Percentiles rank a stretch among this genome's conserved stretches.
These are phyloP conservation scores for Teunomyces gatunensis DNA, from an alignment of 805 yeast species.

Conservation along the genomic window DNA sequence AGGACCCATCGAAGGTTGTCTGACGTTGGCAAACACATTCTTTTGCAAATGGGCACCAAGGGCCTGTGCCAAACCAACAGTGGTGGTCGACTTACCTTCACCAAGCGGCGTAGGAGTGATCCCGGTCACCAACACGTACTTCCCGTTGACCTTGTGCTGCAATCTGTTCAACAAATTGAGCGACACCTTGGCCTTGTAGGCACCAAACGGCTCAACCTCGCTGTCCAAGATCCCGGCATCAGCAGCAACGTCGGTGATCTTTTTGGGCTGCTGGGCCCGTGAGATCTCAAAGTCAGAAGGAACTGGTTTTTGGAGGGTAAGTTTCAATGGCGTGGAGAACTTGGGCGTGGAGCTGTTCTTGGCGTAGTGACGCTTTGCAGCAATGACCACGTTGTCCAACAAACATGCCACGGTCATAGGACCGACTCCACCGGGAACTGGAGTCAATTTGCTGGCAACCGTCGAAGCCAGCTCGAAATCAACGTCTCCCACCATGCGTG, in stretches of 20 bases:
- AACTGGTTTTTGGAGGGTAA: conserved; percentile 60
- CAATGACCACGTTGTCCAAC: conserved; percentile 65
- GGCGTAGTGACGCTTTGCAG: conserved; percentile 55
- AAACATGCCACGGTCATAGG: conserved; percentile 90
- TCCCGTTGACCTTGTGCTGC: conserved; percentile 59
- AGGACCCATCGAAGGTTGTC: conserved; percentile 90
- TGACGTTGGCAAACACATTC: conserved; percentile 74
- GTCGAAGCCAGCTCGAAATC: conserved; percentile 56
- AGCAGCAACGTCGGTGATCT: conserved; percentile 62
- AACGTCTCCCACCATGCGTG: conserved; percentile 75
- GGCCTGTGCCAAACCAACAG: conserved; percentile 80
- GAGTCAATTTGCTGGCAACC: conserved; percentile 68
- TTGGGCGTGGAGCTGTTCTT: conserved; percentile 42
- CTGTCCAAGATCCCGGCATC: conserved; percentile 66
- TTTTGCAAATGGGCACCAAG: conserved; percentile 70
- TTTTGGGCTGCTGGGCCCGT: conserved; percentile 70
- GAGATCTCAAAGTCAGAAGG: conserved; percentile 82
- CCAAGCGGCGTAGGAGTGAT: conserved; percentile 85
- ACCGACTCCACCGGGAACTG: conserved; percentile 91
- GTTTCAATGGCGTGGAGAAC: conserved; percentile 53
- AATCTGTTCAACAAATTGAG: conserved; percentile 62
- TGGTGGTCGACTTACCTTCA: conserved; percentile 83
- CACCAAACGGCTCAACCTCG: conserved; percentile 74
- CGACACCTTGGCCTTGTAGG: conserved; percentile 73
- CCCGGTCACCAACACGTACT: conserved; percentile 76